Conservation (phyloP, 2,329 filamentous ascomycete genomes). For the Ascochyta rabiei region DNA sequence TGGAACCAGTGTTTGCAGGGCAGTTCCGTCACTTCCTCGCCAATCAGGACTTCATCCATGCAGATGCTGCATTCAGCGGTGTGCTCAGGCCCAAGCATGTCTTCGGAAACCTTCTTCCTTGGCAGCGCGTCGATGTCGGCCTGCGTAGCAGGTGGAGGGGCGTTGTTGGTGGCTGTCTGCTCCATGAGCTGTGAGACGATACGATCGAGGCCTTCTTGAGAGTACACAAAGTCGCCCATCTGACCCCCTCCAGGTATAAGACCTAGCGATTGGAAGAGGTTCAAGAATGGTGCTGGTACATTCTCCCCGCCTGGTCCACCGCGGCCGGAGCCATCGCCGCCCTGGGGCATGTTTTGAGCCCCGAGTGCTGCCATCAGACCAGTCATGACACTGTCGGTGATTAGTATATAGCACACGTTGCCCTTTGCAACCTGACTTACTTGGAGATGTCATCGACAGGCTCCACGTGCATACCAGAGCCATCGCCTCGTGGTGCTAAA, state of each 20-base stretch:
- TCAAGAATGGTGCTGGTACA: conserved; percentile 49
- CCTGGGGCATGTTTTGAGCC: conserved; percentile 21
- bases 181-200: conserved; percentile 91
- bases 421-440: conserved; percentile 47
- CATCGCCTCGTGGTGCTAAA: conserved; percentile 59
- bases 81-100: conserved; percentile 72
- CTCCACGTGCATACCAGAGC: conserved; percentile 54
- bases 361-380: conserved; percentile 44
- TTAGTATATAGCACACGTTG: conserved; percentile 22
- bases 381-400: conserved; percentile 34
- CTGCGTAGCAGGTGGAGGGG: conserved; percentile 79
- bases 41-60: conserved; percentile 80
- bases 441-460: conserved; percentile 54
- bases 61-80: conserved; percentile 89
- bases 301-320: conserved; percentile 13
- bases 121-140: conserved; percentile 76
- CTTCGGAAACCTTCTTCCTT: conserved; percentile 70
- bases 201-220: conserved; percentile 86
- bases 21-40: conserved; percentile 75
- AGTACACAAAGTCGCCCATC: conserved; percentile 83
- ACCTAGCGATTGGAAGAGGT: conserved; percentile 49
- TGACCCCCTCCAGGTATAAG: conserved; percentile 43
- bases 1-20: conserved; percentile 97
- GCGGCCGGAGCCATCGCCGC: conserved; percentile 10
- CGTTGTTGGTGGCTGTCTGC: conserved; percentile 74